These are phyloP conservation scores for Chlamydomonas schloesseri DNA, from an alignment of 139 green algal genomes.

Conservation along the genomic window DNA sequence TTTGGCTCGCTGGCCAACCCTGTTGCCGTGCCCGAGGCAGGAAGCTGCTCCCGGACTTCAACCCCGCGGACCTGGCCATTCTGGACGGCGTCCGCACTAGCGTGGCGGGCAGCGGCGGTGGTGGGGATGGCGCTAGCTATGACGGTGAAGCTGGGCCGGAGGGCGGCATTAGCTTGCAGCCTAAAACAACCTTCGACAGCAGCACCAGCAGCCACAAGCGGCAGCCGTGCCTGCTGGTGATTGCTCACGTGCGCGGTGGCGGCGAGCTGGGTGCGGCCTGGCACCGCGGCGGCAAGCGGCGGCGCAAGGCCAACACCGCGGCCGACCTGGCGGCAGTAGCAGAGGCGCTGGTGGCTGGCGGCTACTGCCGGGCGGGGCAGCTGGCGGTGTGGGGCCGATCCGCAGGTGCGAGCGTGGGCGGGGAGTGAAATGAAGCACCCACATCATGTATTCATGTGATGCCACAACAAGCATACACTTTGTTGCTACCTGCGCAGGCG, in stretches of 20 bases:
- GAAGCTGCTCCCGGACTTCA: constrained; percentile 61
- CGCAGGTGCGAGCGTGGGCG: constrained; percentile 37
- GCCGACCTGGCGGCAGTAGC: constrained; percentile 64
- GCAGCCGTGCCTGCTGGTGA: constrained; percentile 51
- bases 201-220: background rate
- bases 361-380: background rate
- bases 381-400: constrained; percentile 53
- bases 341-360: constrained; percentile 40
- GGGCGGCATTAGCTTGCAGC: too few species aligned
- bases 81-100: constrained; percentile 56
- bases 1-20: too few species aligned
- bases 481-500: too few species aligned
- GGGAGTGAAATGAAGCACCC: too few species aligned
- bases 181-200: too few species aligned
- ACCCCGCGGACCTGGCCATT: constrained; percentile 65
- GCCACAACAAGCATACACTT: too few species aligned
- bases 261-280: constrained; percentile 81
- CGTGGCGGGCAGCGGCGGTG: background rate
- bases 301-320: constrained; percentile 60
- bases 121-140: too few species aligned
- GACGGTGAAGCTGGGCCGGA: too few species aligned
- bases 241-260: constrained; percentile 80
- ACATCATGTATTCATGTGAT: too few species aligned
- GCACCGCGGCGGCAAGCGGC: constrained; percentile 63
- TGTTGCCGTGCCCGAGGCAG: background rate